A percentile compares a stretch with the other conserved stretches of the same genome.
Evolutionary conservation across 805 yeast species (phyloP).

Genomic region (Ogataea sp.): DNA sequence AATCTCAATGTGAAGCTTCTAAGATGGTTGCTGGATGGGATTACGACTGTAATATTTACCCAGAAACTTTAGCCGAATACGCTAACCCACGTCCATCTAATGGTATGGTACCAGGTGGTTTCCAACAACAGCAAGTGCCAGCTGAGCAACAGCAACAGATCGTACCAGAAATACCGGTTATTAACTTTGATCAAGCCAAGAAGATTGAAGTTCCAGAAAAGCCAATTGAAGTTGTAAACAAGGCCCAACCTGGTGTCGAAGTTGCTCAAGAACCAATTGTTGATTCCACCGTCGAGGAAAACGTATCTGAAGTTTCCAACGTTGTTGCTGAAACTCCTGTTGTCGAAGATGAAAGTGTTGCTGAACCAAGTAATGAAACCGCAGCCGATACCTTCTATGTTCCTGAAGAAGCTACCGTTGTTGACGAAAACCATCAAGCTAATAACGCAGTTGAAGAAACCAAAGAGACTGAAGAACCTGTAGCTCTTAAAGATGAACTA

Average conservation of each 20-base stretch:
- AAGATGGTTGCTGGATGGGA: slow-evolving; percentile 72
- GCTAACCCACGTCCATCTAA: neutral
- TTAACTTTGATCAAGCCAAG: slow-evolving; percentile 9
- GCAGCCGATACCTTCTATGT: slow-evolving; percentile 1
- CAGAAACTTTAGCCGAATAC: slow-evolving; percentile 6
- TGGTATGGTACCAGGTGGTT: no score
- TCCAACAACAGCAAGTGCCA: slow-evolving; percentile 1
- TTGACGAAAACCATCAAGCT: no score
- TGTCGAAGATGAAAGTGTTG: slow-evolving; percentile 9
- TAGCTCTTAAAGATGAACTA: slow-evolving; percentile 10
- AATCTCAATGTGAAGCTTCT: slow-evolving; percentile 50
- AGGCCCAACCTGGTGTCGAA: no score
- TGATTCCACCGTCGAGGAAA: slow-evolving; percentile 3
- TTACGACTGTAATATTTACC: slow-evolving; percentile 66
- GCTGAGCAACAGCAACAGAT: slow-evolving; percentile 1
- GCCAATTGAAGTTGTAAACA: no score
- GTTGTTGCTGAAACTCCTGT: slow-evolving; percentile 10
- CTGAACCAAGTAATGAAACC: slow-evolving; percentile 6
- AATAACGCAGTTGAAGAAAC: slow-evolving; percentile 1
- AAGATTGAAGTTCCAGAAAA: slow-evolving; percentile 3
- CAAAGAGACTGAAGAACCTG: neutral
- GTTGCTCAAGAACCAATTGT: slow-evolving; percentile 3
- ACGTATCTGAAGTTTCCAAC: slow-evolving; percentile 2
- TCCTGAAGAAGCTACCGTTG: no score
- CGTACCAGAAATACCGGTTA: no score